These are phyloP conservation scores for Fusarium haematococcum DNA, from an alignment of 2,329 filamentous ascomycete species.

Conservation along the genomic window DNA sequence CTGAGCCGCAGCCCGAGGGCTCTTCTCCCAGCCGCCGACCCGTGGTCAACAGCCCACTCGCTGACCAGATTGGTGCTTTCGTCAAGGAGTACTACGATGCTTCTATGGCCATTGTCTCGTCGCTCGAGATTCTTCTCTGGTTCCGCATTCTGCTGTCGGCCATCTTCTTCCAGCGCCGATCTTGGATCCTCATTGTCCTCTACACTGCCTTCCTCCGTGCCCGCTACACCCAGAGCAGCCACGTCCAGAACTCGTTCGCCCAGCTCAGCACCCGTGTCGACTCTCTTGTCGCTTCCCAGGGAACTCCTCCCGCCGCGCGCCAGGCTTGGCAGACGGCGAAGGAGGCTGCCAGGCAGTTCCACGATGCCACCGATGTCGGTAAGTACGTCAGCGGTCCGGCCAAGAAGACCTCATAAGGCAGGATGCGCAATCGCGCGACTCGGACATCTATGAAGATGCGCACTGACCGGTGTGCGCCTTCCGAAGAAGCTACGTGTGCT, in stretches of 20 bases:
- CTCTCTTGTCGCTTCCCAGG: constrained; percentile 85
- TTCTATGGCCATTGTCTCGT: constrained; percentile 93
- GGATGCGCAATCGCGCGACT: not conserved
- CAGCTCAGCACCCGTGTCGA: constrained; percentile 82
- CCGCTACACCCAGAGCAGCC: constrained; percentile 88
- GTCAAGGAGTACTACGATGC: constrained; percentile 98
- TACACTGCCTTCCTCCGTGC: constrained; percentile 96
- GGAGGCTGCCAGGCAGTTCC: constrained; percentile 76
- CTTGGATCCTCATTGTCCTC: constrained; percentile 86
- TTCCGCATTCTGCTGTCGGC: constrained; percentile 84
- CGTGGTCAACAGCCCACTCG: constrained; percentile 67
- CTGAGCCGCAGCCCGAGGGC: constrained; percentile 58
- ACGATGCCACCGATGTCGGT: constrained; percentile 82
- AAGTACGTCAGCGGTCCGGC: constrained; percentile 74
- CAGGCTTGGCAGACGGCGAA: constrained; percentile 87
- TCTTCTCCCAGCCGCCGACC: constrained; percentile 61
- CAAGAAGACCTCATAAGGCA: constrained; percentile 57
- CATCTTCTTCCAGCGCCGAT: constrained; percentile 88
- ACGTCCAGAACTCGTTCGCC: constrained; percentile 86
- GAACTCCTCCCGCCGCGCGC: constrained; percentile 82
- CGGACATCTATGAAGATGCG: constrained; percentile 12
- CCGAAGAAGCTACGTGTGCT: not conserved
- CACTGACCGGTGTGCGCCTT: not conserved
- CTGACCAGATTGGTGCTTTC: constrained; percentile 89
- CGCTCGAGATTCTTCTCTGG: constrained; percentile 90